Evolutionary conservation across 805 yeast genomes (phyloP), one percentile per base, ranked within the genome.

Genomic region (Sugiyamaella boreocaroliniensis): DNA sequence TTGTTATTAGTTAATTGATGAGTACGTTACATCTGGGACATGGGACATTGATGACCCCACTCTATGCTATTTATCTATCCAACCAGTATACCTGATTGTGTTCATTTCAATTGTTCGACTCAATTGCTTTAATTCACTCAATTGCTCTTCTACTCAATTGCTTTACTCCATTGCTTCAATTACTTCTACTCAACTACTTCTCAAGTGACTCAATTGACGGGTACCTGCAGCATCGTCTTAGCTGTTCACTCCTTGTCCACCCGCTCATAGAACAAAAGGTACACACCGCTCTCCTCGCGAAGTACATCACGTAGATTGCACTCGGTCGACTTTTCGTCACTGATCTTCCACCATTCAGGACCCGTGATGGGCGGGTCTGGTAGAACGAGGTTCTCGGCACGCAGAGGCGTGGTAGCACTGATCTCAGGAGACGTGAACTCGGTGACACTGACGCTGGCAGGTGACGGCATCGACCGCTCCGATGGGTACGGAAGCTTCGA

Each of bases 221-320:
- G n/a, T n/a, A n/a, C n/a, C n/a, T n/a, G n/a, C n/a, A n/a, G n/a
- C n/a, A n/a, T n/a, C n/a, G n/a, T 22, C 26, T 22, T 22, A 6
- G 3, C 26, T 22, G 6, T 3, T 22, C 26, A 22, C 26, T 22
- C 26, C 26, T 22, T 22, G 6, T 22, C 26, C 3, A 48, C 46
- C 54, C 79, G 70, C 64, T 90, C 96, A 64, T 86, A 93, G 62
- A 86, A 85, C 50, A 92, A 70, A 85, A 92, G 79, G 68, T 92
- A 92, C 1, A 81, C 96, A n/a, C 86, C 88, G 29, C 80, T 73
- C 29, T 80, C 79, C 61, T 89, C 96, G 51, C 70, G 73, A 43
- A 87, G 69, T 0, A 90, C 86, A 14, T 82, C 81, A 0, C 71
- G 68, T 2, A 71, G 64, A 11, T 78, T 73, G 8, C 77, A 81